Percentiles rank a stretch among this genome's conserved stretches.
phyloP scores from a whole-genome alignment of 2,329 filamentous ascomycete species.

The Hortaea werneckii region DNA sequence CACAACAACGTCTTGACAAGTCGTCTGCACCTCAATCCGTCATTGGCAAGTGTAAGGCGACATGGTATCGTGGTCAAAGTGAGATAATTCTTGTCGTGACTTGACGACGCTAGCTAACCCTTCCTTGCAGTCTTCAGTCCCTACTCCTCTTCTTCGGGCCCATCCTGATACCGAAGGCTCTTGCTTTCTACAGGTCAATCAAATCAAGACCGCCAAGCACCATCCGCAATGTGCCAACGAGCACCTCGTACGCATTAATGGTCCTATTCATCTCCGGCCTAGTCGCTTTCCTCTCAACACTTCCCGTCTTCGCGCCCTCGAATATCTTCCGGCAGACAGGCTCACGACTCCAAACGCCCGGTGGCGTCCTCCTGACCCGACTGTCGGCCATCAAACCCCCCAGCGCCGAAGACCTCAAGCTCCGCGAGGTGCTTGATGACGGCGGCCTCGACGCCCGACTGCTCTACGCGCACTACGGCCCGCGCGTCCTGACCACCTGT shows the following conservation, averaged over 20 bases:
- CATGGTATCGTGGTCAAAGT: too few relatives aligned
- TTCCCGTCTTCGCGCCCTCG: slow-evolving; percentile 60
- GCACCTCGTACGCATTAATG: slow-evolving; percentile 48
- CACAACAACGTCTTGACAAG: too few relatives aligned
- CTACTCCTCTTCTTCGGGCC: slow-evolving; percentile 53
- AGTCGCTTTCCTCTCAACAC: slow-evolving; percentile 49
- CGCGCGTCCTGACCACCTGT: slow-evolving; percentile 61
- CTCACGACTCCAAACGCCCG: slow-evolving; percentile 76
- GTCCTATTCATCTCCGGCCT: slow-evolving; percentile 48
- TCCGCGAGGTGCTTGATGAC: slow-evolving; percentile 59
- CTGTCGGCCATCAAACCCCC: slow-evolving; percentile 52
- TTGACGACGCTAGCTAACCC: too few relatives aligned
- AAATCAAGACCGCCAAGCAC: slow-evolving; percentile 29
- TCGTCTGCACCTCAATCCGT: too few relatives aligned
- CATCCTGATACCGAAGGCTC: slow-evolving; percentile 55
- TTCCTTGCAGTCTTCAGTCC: slow-evolving; percentile 31
- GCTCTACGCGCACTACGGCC: slow-evolving; percentile 76
- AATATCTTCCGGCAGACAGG: slow-evolving; percentile 73
- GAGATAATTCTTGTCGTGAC: too few relatives aligned
- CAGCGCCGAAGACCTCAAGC: slow-evolving; percentile 49
- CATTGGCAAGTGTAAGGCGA: too few relatives aligned
- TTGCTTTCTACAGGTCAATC: slow-evolving; percentile 54
- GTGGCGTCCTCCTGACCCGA: slow-evolving; percentile 72
- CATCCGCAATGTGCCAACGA: slow-evolving; percentile 42
- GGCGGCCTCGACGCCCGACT: slow-evolving; percentile 55